These are phyloP conservation scores for Myxozyma mucilagina DNA, from an alignment of 805 yeast genomes.

Conservation along the genomic window DNA sequence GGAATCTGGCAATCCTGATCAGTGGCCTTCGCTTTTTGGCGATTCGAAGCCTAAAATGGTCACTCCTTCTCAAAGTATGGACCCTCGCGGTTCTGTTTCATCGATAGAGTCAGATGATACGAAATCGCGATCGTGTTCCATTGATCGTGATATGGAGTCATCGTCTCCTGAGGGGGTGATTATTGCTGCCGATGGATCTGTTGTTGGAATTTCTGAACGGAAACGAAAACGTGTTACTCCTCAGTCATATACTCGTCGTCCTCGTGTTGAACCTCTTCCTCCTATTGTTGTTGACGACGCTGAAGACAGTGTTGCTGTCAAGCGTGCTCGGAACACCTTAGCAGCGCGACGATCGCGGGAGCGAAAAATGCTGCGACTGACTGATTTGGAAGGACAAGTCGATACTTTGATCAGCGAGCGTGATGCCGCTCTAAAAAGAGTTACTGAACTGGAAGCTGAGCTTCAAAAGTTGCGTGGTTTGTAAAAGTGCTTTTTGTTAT, in stretches of 20 bases:
- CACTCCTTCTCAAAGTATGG: background rate
- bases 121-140: background rate
- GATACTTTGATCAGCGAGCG: slow-evolving; percentile 48
- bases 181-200: slow-evolving; percentile 26
- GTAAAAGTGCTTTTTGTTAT: background rate
- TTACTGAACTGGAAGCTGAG: slow-evolving; percentile 22
- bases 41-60: slow-evolving; percentile 13
- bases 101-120: background rate
- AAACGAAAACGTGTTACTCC: slow-evolving; percentile 31
- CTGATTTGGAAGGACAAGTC: slow-evolving; percentile 75
- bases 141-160: background rate
- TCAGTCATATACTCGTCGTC: slow-evolving; percentile 33
- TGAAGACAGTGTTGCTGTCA: slow-evolving; percentile 68
- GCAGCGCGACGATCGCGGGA: slow-evolving; percentile 96
- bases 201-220: slow-evolving; percentile 30
- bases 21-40: slow-evolving; percentile 42
- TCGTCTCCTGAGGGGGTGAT: slow-evolving; percentile 27
- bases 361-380: slow-evolving; percentile 84
- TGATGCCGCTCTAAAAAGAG: slow-evolving; percentile 16
- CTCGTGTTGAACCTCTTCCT: slow-evolving; percentile 53
- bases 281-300: slow-evolving; percentile 59
- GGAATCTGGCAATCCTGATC: slow-evolving; percentile 35
- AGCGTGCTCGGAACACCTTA: slow-evolving; percentile 92
- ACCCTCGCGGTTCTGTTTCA: background rate
- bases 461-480: slow-evolving; percentile 15